Evolutionary conservation across 148 eudicot genomes (phyloP).

Genomic region (Cornus suecica): DNA sequence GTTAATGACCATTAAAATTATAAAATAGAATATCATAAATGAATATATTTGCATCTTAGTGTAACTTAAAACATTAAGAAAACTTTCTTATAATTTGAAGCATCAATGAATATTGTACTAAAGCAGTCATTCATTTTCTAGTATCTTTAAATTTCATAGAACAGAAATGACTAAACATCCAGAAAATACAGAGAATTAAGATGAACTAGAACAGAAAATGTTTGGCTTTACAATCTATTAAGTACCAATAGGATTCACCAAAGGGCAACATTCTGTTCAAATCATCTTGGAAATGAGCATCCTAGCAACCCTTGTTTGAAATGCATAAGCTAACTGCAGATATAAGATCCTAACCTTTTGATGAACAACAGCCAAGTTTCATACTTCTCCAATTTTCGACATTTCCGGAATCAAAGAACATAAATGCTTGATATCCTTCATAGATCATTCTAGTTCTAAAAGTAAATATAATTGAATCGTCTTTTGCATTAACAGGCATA

Average conservation of each 20-base stretch:
- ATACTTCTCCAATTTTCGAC: background rate
- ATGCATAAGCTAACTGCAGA: background rate
- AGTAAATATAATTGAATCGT: too few relatives aligned
- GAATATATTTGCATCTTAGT: background rate
- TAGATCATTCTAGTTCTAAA: background rate
- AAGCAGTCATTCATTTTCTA: background rate
- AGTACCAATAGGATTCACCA: background rate
- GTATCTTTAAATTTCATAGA: background rate
- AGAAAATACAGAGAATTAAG: background rate
- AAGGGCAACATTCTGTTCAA: background rate
- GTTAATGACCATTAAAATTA: slow-evolving; percentile 2
- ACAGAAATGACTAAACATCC: background rate
- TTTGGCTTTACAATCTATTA: background rate
- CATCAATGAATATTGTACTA: background rate
- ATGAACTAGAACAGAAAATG: background rate
- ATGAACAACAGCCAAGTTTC: background rate
- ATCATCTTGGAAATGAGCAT: background rate
- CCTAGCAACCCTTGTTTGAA: background rate
- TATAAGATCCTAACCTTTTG: background rate
- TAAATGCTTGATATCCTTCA: background rate
- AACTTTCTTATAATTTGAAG: background rate
- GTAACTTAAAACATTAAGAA: background rate
- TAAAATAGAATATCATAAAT: background rate
- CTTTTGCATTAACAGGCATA: too few relatives aligned
- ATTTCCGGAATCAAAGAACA: background rate